Base-by-base conservation (phyloP, 257 asterid genomes). In the Solanum gracilifrons region DNA sequence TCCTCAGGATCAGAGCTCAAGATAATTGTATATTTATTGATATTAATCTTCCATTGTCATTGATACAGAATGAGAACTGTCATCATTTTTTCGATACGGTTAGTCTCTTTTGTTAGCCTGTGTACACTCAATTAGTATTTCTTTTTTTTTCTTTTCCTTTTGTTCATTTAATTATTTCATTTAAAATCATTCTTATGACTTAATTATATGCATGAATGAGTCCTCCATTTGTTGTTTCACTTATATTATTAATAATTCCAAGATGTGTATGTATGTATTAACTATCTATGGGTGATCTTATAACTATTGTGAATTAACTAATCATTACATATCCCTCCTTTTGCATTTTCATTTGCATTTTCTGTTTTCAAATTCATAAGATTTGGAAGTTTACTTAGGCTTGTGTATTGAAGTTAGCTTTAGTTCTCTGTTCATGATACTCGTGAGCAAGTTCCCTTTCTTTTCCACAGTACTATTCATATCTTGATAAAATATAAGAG, bases 21-120 rank as follows among this genome's bases (percentile, higher is more conserved):
- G 73, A 89, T 86, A 88, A 92, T 93, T 37, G 89, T 89, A 75
- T 90, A 71, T 90, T 88, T 23, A 90, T 95, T 72, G 95, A 92
- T 48, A 90, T 95, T 51, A 72, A 88, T 68, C 37, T 90, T 87
- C 86, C 91, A 9, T 43, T 27, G 71, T 90, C 90, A 74, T 89
- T 80, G 87, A 88, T 69, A 46, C 91, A 88, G 76, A n/a, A 87
- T 39, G 72, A 11, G 21, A 64, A 11, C 36, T 92, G 92, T 21
- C 90, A 89, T n/a, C 94, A 92, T 85, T 96, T 96, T 84, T 77
- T 91, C 97, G 9, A 93, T 96, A 23, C 96, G 97, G 99, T 93
- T 85, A 89, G 91, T 15, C 8, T 55, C 25, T 55, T 55, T 55
- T 18, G 1, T 55, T 55, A 55, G 2, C n/a, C 20, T 18, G 10